Base-by-base conservation (phyloP, 179 eudicot genomes). In the Vitellaria paradoxa region DNA sequence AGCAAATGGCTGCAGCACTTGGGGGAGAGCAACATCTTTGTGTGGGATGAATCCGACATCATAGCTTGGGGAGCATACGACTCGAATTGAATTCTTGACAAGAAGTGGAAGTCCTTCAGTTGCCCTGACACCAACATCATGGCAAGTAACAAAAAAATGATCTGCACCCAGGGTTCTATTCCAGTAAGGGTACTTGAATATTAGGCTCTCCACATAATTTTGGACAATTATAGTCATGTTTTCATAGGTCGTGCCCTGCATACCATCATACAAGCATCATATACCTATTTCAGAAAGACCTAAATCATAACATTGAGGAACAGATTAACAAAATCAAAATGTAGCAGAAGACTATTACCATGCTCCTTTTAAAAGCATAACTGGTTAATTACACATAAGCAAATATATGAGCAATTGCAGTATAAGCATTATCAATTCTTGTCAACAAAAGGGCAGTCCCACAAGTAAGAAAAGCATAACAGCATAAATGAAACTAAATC, bases 231-330 rank as follows among this genome's bases (percentile, higher is more conserved):
- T 49, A 45, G 98, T 92, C 99, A 93, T 96, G 87, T 93, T 93
- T 20, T 96, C 99, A 78, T 93, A 93, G n/a, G 99, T 93, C 10
- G 88, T 96, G 21, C 99, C 99, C 99, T 93, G 97, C 88, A 89
- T 18, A 64, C 45, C 75, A 72, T 65, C 14, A n/a, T 45, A 30
- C 55, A 47, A 20, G 24, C 18, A 20, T 76, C 55, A 73, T 57
- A 56, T 21, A 9, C 21, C 45, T 42, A 42, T 42, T 42, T 42
- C 1, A 42, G 45, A 42, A 42, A 42, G 45, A 42, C 45, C 45
- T 42, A 30, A 2, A 42, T 42, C 45, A 42, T 42, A 42, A 42
- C 45, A 42, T 42, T 42, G 45, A 42, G 6, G 45, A 42, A 42
- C 45, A 42, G 45, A 42, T 42, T 42, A 42, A 42, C 45, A 42